phyloP scores from a whole-genome alignment of 345 rosid genomes.

The Bruguiera parviflora region DNA sequence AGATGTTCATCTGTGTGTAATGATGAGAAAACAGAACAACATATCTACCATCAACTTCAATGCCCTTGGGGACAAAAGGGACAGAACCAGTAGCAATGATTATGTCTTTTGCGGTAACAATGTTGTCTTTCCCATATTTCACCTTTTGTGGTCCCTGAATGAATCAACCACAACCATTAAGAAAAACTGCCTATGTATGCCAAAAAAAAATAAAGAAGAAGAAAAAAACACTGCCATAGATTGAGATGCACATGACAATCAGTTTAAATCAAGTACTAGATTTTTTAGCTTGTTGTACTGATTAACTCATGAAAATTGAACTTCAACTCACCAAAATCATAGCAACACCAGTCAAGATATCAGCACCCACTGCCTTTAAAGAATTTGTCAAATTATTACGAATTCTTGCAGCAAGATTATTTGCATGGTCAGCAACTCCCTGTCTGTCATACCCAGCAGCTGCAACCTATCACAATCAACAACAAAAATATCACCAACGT shows the following conservation, averaged over 20 bases:
- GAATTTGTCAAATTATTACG: slow-evolving; percentile 88
- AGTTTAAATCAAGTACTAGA: too few species aligned
- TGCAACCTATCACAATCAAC: slow-evolving; percentile 52
- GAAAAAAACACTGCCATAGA: neutral
- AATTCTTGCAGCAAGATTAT: slow-evolving; percentile 83
- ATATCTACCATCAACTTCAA: slow-evolving; percentile 88
- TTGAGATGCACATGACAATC: neutral
- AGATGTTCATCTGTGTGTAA: neutral
- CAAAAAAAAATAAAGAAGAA: too few species aligned
- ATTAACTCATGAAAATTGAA: neutral
- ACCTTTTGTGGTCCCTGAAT: slow-evolving; percentile 91
- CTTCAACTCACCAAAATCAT: slow-evolving; percentile 61
- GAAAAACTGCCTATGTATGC: too few species aligned
- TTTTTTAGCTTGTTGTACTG: too few species aligned
- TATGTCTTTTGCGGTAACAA: slow-evolving; percentile 71
- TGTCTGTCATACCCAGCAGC: slow-evolving; percentile 94
- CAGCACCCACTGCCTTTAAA: slow-evolving; percentile 91
- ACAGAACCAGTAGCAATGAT: slow-evolving; percentile 97
- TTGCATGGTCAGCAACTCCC: slow-evolving; percentile 98
- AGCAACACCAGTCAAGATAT: slow-evolving; percentile 88
- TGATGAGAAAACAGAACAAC: neutral
- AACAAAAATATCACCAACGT: neutral
- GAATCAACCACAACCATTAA: neutral
- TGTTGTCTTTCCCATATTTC: slow-evolving; percentile 69
- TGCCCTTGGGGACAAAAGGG: slow-evolving; percentile 97